Evolutionary conservation across 345 rosid genomes (phyloP), one percentile per base, ranked within the genome.

Genomic region (Erucastrum elatum): DNA sequence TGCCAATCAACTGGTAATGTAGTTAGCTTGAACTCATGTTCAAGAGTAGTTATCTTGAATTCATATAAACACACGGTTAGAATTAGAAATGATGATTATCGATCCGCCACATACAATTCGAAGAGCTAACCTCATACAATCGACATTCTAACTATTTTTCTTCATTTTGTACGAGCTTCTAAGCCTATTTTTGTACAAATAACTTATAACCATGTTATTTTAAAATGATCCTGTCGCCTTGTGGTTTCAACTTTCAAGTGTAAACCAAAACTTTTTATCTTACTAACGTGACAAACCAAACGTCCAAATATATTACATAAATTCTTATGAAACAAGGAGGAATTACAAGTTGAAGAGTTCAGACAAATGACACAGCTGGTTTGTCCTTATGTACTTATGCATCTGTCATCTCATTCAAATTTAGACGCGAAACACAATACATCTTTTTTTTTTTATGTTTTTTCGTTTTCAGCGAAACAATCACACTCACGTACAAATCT

Each of bases 261-360:
- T 76, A 4, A 10, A 59, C 6, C n/a, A 4, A 46, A 46, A 46
- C 16, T 55, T 9, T 1, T 46, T 2, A 11, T 46, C 34, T 77
- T 56, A 77, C 58, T 26, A 63, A 69, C 55, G n/a, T 70, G 75
- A 69, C 75, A 76, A 69, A 3, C 70, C 56, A 49, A 69, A 76
- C 30, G 46, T 56, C 75, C 12, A 69, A 62, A 34, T 55, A 46
- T 41, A 70, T 51, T 12, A 62, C 55, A 69, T 25, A 15, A 68
- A 31, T 60, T 76, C 51, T 17, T 68, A 31, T 44, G 55, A 58
- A 66, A 27, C 58, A 56, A 56, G 12, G 69, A 61, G 46, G 61
- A 55, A 69, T 8, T 9, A 55, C 31, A 44, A 60, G 16, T 34
- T 34, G 56, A 26, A 70, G 39, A 49, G 26, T 51, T 70, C 12